Evolutionary conservation across 306 rosid genomes (phyloP), one percentile per base, ranked within the genome.

Genomic region (Begonia fuchsioides): DNA sequence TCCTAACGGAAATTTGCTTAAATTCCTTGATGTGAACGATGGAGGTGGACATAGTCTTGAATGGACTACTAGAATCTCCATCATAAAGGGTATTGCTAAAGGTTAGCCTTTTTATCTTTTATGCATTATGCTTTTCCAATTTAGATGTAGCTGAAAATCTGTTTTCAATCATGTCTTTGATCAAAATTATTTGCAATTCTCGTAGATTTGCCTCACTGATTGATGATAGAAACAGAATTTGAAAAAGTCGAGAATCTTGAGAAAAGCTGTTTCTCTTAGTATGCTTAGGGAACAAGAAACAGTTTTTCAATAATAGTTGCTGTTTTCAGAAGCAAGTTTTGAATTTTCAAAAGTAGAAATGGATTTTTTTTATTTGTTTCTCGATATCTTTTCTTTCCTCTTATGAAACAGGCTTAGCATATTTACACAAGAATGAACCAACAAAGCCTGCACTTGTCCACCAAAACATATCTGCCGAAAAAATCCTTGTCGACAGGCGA

Each of bases 381-480:
- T 26, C 35, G 5, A 26, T n/a, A 26, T 26, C 35, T 26, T 26
- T 4, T 26, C 7, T 26, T 3, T 26, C n/a, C n/a, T 26, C 7
- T 54, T 67, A 16, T 3, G 17, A 45, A 32, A 41, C 81, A 90
- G 97, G 95, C 47, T 62, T 90, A 19, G 76, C 85, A 12, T 85
- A 76, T 68, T 63, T 90, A 46, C 97, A 90, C 56, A 64, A 75
- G 38, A 50, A 63, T 69, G 86, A 84, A 57, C 68, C 74, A 38
- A 90, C 76, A 79, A 90, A 90, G 47, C 81, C 76, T 0, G 69
- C 79, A 0, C 75, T 90, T 46, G 90, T 84, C 44, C 97, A 90
- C 71, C 97, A 90, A 64, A 84, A 76, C 79, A 79, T 90, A 55
- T 81, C 95, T 13, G 87, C 95, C 3, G 87, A 81, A 39, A 84